Conservation (phyloP, 1,284 basidiomycete genomes). For the Apiotrichum brassicae region DNA sequence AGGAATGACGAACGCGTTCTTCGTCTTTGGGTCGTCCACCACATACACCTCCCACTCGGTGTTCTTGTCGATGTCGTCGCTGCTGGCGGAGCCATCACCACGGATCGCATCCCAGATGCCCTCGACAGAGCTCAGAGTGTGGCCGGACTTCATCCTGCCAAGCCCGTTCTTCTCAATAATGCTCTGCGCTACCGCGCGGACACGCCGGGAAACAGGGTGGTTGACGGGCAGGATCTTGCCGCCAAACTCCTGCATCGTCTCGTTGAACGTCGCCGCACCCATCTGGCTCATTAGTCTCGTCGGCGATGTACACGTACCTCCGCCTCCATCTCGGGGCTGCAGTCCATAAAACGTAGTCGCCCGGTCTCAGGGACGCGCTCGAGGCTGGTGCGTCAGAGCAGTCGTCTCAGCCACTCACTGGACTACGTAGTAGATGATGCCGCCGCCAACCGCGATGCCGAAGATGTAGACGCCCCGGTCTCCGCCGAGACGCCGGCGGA, state of each 20-base stretch:
- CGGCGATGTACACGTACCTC: slow-evolving; percentile 30
- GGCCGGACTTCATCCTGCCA: slow-evolving; percentile 53
- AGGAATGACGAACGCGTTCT: slow-evolving; percentile 76
- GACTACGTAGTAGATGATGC: slow-evolving; percentile 54
- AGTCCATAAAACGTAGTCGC: slow-evolving; percentile 75
- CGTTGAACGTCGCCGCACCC: slow-evolving; percentile 7
- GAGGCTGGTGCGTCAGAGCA: slow-evolving; percentile 50
- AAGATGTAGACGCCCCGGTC: slow-evolving; percentile 39
- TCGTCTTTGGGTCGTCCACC: slow-evolving; percentile 63
- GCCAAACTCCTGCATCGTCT: slow-evolving; percentile 15
- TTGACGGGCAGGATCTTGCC: slow-evolving; percentile 56
- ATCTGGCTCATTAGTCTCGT: slow-evolving; percentile 5
- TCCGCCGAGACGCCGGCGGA: slow-evolving; percentile 36
- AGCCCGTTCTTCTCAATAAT: slow-evolving; percentile 68
- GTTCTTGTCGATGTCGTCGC: slow-evolving; percentile 13
- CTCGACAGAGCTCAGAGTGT: slow-evolving; percentile 36
- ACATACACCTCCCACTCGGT: slow-evolving; percentile 59
- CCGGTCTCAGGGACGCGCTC: slow-evolving; percentile 78
- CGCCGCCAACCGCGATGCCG: slow-evolving; percentile 43
- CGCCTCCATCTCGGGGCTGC: slow-evolving; percentile 57
- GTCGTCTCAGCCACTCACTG: slow-evolving; percentile 51
- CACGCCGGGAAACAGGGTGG: slow-evolving; percentile 61
- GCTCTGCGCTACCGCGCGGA: slow-evolving; percentile 63
- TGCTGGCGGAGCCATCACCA: slow-evolving; percentile 11
- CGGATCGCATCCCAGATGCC: slow-evolving; percentile 29